Conservation (phyloP, 164 flowering plant species). For the grape (Vitis vinifera) region DNA sequence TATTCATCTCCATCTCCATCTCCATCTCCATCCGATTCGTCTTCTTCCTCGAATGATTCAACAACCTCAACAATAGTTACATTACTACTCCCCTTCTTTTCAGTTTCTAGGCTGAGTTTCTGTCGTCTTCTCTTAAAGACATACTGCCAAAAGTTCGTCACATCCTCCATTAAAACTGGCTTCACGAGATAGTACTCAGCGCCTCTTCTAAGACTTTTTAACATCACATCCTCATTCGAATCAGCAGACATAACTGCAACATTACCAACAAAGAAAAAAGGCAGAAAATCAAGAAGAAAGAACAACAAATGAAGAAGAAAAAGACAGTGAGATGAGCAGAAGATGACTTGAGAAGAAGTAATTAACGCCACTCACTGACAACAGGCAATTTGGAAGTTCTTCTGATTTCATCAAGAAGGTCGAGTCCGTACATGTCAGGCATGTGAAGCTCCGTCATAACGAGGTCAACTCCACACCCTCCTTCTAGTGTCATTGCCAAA, state of each 20-base stretch:
- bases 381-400: conserved; percentile 12
- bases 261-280: neutral
- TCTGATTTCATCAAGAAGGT: conserved; percentile 17
- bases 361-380: conserved; percentile 3
- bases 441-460: conserved; percentile 15
- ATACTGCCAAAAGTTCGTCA: conserved; percentile 21
- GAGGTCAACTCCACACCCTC: conserved; percentile 5
- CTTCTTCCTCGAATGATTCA: neutral
- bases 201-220: conserved; percentile 12
- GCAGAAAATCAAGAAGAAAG: no score
- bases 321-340: no score
- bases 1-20: no score
- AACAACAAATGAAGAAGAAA: no score
- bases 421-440: conserved; percentile 20
- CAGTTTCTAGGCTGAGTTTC: neutral
- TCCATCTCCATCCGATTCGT: conserved; percentile 1
- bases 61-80: neutral
- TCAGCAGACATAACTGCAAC: conserved; percentile 26
- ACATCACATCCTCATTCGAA: neutral
- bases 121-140: neutral
- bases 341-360: no score
- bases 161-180: conserved; percentile 11
- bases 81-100: neutral
- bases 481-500: conserved; percentile 4
- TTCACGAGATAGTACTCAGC: conserved; percentile 14